Evolutionary conservation across 2,329 filamentous ascomycete genomes (phyloP).

Genomic region (Phyllosticta ampelicida): DNA sequence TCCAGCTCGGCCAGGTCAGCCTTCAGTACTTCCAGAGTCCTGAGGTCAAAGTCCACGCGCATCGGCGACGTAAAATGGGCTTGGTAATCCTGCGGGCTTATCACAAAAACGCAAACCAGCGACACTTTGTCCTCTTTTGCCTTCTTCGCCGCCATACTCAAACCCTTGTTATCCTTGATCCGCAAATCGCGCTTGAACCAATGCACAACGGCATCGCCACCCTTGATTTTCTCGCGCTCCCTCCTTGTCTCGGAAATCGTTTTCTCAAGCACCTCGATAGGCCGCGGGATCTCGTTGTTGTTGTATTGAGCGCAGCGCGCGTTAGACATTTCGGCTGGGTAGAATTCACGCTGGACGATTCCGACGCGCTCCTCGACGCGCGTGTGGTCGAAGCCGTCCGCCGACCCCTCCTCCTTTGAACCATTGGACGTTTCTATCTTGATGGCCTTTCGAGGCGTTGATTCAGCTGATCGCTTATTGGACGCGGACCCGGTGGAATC

Average conservation of each 20-base stretch:
- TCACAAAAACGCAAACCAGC: conserved; percentile 64
- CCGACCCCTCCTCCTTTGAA: background rate
- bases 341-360: conserved; percentile 52
- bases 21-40: conserved; percentile 56
- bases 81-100: conserved; percentile 75
- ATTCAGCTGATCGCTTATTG: conserved; percentile 28
- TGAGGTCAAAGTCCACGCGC: conserved; percentile 70
- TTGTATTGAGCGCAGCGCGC: conserved; percentile 65
- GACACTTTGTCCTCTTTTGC: conserved; percentile 60
- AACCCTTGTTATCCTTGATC: conserved; percentile 58
- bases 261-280: conserved; percentile 56
- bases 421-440: conserved; percentile 11
- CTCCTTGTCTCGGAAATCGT: conserved; percentile 51
- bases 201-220: conserved; percentile 60
- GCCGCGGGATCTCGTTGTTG: conserved; percentile 55
- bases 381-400: conserved; percentile 21
- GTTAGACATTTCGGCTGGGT: conserved; percentile 79
- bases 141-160: conserved; percentile 55
- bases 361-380: conserved; percentile 27
- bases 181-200: conserved; percentile 87
- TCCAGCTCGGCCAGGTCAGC: conserved; percentile 56
- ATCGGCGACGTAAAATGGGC: conserved; percentile 65
- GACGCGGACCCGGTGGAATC: conserved; percentile 22
- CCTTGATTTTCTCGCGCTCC: conserved; percentile 41
- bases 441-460: conserved; percentile 21